Conservation (phyloP, 2,329 filamentous ascomycete species). For the Aspergillus candidus region DNA sequence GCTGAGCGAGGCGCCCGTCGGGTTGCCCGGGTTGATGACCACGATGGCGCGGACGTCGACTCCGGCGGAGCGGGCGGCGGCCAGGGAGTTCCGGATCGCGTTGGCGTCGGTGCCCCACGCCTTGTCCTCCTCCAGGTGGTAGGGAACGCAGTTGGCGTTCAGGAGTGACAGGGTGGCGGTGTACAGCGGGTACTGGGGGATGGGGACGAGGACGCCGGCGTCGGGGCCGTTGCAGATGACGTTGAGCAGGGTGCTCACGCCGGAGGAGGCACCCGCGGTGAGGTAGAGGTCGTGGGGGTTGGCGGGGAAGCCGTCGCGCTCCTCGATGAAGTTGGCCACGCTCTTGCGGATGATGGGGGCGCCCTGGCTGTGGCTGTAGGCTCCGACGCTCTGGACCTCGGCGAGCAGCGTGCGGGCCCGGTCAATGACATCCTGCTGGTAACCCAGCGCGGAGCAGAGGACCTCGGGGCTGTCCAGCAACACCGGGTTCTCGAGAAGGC, state of each 20-base stretch:
- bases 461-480: conserved; percentile 77
- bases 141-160: conserved; percentile 81
- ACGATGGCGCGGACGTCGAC: conserved; percentile 88
- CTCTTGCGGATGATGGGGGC: conserved; percentile 80
- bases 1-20: conserved; percentile 80
- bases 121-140: conserved; percentile 81
- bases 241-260: conserved; percentile 88
- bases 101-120: conserved; percentile 82
- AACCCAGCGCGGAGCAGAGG: conserved; percentile 69
- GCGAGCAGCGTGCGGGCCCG: conserved; percentile 74
- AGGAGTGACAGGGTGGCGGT: conserved; percentile 84
- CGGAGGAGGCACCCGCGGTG: conserved; percentile 83
- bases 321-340: conserved; percentile 86
- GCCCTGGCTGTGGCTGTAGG: conserved; percentile 92
- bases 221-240: conserved; percentile 73
- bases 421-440: conserved; percentile 82
- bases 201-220: conserved; percentile 84
- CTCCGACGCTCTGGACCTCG: conserved; percentile 84
- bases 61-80: conserved; percentile 68
- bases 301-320: conserved; percentile 82
- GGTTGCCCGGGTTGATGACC: conserved; percentile 98
- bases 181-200: conserved; percentile 97
- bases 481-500: conserved; percentile 81
- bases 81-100: conserved; percentile 67
- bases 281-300: conserved; percentile 80